phyloP scores from a whole-genome alignment of 164 flowering plant species.

The Annona squamosa region DNA sequence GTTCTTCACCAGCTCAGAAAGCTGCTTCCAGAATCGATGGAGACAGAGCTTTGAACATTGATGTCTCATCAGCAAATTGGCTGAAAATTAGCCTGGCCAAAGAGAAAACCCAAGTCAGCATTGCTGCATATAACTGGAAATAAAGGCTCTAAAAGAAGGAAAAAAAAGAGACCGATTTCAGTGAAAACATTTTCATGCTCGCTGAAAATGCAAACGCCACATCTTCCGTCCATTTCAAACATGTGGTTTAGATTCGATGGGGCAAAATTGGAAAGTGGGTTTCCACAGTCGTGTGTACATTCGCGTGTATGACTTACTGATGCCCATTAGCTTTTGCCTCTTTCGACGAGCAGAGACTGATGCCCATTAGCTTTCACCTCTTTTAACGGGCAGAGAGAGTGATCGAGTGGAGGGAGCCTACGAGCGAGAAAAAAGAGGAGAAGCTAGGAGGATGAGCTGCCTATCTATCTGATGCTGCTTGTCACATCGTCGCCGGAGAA shows the following conservation, averaged over 20 bases:
- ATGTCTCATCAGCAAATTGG: not conserved
- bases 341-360: not conserved
- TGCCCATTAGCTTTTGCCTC: not conserved
- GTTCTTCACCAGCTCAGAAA: constrained; percentile 20
- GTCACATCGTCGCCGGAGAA: too few species aligned
- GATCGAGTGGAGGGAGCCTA: not conserved
- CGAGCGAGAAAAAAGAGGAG: not conserved
- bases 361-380: not conserved
- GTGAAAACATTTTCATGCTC: too few species aligned
- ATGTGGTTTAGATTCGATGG: too few species aligned
- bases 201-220: not conserved
- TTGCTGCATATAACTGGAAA: not conserved
- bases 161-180: too few species aligned
- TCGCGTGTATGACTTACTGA: too few species aligned
- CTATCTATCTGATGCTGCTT: too few species aligned
- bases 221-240: too few species aligned
- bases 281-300: too few species aligned
- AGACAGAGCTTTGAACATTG: not conserved
- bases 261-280: too few species aligned
- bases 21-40: not conserved
- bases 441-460: too few species aligned
- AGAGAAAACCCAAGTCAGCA: not conserved
- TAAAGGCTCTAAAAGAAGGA: not conserved
- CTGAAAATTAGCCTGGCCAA: constrained; percentile 8
- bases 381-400: not conserved